A percentile compares a stretch with the other conserved stretches of the same genome.
These are phyloP conservation scores for Buddleja alternifolia DNA, from an alignment of 257 asterid genomes.

Conservation along the genomic window DNA sequence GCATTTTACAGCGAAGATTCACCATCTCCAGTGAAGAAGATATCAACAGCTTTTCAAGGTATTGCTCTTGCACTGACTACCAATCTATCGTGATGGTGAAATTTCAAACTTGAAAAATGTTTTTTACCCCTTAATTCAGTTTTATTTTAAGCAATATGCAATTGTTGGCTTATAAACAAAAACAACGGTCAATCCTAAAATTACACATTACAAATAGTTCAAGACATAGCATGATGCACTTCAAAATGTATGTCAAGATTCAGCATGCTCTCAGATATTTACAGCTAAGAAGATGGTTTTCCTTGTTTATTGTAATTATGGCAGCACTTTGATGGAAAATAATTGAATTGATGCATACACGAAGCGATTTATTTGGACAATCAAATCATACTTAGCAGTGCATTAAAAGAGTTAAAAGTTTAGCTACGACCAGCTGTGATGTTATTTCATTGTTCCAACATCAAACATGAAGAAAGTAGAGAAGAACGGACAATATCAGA, in stretches of 20 bases:
- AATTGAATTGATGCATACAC: constrained; percentile 7
- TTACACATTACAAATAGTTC: constrained; percentile 22
- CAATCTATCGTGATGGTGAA: constrained; percentile 19
- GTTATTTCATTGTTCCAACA: constrained; percentile 11
- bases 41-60: constrained; percentile 78
- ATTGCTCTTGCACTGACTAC: constrained; percentile 33
- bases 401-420: constrained; percentile 2
- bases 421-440: background rate
- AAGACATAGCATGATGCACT: constrained; percentile 21
- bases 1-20: constrained; percentile 76
- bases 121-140: constrained; percentile 6
- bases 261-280: constrained; percentile 6
- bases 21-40: constrained; percentile 89
- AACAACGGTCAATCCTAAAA: constrained; percentile 3
- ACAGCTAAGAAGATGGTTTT: constrained; percentile 18
- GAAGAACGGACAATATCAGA: background rate
- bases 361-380: background rate
- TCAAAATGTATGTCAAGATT: background rate
- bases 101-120: constrained; percentile 15
- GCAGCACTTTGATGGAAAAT: background rate
- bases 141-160: constrained; percentile 20
- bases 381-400: constrained; percentile 5
- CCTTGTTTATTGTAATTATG: constrained; percentile 4
- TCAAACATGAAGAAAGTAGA: background rate
- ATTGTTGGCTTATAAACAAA: background rate